Evolutionary conservation across 495 filamentous ascomycete species (phyloP).

Genomic region (Chaetomium fimeti): DNA sequence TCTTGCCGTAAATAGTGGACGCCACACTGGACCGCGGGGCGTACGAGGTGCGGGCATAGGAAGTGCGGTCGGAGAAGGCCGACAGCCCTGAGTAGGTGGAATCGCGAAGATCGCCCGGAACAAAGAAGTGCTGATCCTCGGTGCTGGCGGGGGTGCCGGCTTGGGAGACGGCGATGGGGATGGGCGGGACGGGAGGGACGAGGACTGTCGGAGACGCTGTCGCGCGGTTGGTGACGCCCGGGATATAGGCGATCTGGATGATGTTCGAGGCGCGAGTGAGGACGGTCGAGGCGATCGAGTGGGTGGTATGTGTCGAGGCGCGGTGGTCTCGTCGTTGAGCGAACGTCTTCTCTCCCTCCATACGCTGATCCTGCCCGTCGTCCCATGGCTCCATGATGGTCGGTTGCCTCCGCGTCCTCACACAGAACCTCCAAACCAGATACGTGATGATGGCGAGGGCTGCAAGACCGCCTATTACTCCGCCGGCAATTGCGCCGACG

Average conservation of each 20-base stretch:
- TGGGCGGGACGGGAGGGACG: conserved; percentile 87
- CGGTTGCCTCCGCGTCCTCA: conserved; percentile 72
- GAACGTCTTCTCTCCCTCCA: conserved; percentile 59
- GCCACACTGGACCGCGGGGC: conserved; percentile 77
- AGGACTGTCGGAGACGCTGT: conserved; percentile 77
- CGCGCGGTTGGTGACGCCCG: conserved; percentile 92
- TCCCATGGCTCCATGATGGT: conserved; percentile 54
- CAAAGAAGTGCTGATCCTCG: conserved; percentile 89
- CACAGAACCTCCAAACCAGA: conserved; percentile 81
- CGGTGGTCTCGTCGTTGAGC: conserved; percentile 62
- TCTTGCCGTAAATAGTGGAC: conserved; percentile 87
- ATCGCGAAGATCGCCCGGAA: conserved; percentile 87
- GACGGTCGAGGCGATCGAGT: conserved; percentile 91
- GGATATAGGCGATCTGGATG: conserved; percentile 98
- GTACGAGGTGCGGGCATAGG: conserved; percentile 63
- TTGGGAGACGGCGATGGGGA: conserved; percentile 67
- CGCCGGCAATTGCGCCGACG: conserved; percentile 78
- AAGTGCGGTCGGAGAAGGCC: conserved; percentile 64
- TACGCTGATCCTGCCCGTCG: conserved; percentile 51
- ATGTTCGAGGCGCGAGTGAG: conserved; percentile 96
- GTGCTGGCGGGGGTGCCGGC: conserved; percentile 55
- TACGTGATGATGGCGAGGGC: conserved; percentile 68
- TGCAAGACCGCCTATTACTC: conserved; percentile 74
- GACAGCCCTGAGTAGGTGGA: conserved; percentile 72
- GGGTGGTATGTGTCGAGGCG: conserved; percentile 80